Evolutionary conservation across 2,329 filamentous ascomycete species (phyloP), one percentile per base, ranked within the genome.

Genomic region (Ceratocystis cubensis): DNA sequence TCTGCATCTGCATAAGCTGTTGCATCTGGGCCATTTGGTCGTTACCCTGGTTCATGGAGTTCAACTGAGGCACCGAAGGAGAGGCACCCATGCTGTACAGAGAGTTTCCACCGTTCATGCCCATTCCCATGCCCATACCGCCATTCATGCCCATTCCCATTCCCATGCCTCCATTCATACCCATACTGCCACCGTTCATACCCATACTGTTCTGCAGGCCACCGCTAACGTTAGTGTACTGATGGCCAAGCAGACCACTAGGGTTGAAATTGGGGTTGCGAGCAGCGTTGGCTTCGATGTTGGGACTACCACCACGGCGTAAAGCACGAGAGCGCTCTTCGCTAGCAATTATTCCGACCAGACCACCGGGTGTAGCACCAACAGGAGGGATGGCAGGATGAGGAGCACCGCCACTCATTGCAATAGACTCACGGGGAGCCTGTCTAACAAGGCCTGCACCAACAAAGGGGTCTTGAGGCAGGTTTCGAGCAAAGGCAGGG

Each of bases 291-390:
- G 77, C 75, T 62, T 88, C 85, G 20, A 84, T 75, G 68, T 88
- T 88, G 2, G 90, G 89, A 72, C 88, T 94, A 30, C 66, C 66
- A 44, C 89, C 90, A 72, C 91, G 81, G 71, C 91, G 82, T 79
- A 90, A 80, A 37, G 90, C 90, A 70, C 87, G 83, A 50, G 88
- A 87, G 61, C 89, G 83, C 74, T 96, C 91, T 75, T 96, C 91
- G 64, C 80, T 88, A 44, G 89, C 89, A 75, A 96, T 96, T 7
- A 96, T 89, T 8, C 91, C 91, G 22, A 96, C 88, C 10, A 96
- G 80, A 10, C 91, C 91, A 53, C 89, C 90, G 0, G 88, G 87
- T 13, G 56, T 62, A n/a, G 33, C 65, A 22, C 66, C 63, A 25
- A 65, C 66, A 2, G 66, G 63, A 17, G 87, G 87, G 5, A 81